Base-by-base conservation (phyloP, 441 rosid genomes). In the Populus hybrid region DNA sequence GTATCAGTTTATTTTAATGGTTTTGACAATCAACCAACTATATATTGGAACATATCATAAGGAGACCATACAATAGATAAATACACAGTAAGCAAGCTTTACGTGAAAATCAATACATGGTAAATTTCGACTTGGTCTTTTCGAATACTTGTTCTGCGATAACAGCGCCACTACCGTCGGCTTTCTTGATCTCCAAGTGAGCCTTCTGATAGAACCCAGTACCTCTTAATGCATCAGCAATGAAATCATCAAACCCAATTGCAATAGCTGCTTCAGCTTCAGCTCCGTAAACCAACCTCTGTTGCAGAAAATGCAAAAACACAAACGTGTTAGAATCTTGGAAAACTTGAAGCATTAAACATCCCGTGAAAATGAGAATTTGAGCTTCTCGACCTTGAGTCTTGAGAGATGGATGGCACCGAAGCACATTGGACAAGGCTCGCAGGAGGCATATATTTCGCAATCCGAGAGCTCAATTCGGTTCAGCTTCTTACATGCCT, bases 371-470 rank as follows among this genome's bases (percentile, higher is more conserved):
- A 76, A 70, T 18, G 5, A 70, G 28, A 68, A 74, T 42, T 35
- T 50, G 6, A 14, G 18, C 78, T 16, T 12, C 10, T 57, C 11
- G 53, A 94, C 99, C 99, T 91, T 95, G 71, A 87, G 82, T 82
- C 97, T 88, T 0, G 98, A 92, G 67, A 95, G 95, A 87, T 91
- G 98, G 81, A 92, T 95, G 79, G 97, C 98, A 34, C 95, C 97
- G 6, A 94, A 94, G 80, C 98, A 95, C 99, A 95, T 93, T 12
- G 98, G 98, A 69, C 99, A 96, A 0, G 99, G 95, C 87, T 94
- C 97, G 32, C 99, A 94, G 26, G 99, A 95, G 72, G 98, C 91
- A 10, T 92, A 94, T 8, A 90, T 93, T 84, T 94, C 98, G 59
- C 97, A 93, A 59, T 94, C 98, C 5, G 97, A 84, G 74, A 95